Conservation (phyloP, 1,139 yeast genomes). For the Debaryomyces nepalensis region DNA sequence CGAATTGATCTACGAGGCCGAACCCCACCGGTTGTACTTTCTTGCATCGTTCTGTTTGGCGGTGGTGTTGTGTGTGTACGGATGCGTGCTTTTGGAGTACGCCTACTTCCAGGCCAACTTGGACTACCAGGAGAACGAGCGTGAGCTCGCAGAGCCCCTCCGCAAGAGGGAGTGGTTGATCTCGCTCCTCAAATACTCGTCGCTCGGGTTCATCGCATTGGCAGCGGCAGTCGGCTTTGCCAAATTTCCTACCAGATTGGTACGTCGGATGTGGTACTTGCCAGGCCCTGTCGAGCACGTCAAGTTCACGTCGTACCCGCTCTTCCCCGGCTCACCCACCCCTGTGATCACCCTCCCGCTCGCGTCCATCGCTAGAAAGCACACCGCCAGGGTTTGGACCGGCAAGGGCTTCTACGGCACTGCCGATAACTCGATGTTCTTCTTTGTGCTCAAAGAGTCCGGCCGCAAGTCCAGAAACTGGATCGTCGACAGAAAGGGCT, state of each 20-base stretch:
- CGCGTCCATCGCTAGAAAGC: conserved; percentile 56
- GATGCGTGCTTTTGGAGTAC: conserved; percentile 63
- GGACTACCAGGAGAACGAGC: conserved; percentile 63
- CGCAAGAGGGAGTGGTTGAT: conserved; percentile 46
- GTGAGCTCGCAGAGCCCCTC: conserved; percentile 40
- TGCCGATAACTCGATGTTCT: conserved; percentile 72
- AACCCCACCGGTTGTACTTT: conserved; percentile 79
- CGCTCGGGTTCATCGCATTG: conserved; percentile 43
- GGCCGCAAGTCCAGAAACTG: conserved; percentile 57
- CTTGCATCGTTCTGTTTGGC: conserved; percentile 72
- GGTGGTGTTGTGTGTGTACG: conserved; percentile 68
- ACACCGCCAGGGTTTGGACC: conserved; percentile 74
- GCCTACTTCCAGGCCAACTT: conserved; percentile 58
- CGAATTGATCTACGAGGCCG: conserved; percentile 80
- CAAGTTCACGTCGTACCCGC: conserved; percentile 72
- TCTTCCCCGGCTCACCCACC: conserved; percentile 75
- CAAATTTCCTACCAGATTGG: conserved; percentile 64
- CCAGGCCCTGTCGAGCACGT: conserved; percentile 63
- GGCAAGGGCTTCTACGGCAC: conserved; percentile 89
- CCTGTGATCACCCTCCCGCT: conserved; percentile 75
- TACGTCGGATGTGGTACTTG: conserved; percentile 77
- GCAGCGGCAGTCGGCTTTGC: conserved; percentile 51
- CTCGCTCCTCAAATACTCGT: conserved; percentile 33
- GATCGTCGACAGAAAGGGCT: conserved; percentile 83
- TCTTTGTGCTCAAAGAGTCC: conserved; percentile 68